A percentile compares a stretch with the other conserved stretches of the same genome.
phyloP scores from a whole-genome alignment of 768 basidiomycete genomes.

The Albatrellus ellisii region DNA sequence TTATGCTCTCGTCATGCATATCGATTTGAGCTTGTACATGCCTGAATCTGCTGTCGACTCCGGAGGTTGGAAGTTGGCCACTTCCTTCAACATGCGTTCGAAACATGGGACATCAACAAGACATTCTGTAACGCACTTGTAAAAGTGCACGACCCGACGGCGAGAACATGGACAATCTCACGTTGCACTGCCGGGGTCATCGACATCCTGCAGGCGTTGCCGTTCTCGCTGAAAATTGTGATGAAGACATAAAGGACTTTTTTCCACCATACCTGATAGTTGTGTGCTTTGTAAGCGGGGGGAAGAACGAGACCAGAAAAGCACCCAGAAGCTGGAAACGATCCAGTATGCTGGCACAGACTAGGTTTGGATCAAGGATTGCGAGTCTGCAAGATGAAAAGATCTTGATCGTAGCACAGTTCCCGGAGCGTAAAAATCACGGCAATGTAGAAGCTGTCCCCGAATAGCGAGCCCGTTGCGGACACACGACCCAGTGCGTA shows the following conservation, averaged over 20 bases:
- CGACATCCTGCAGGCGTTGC: conserved; percentile 55
- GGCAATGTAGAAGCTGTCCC: conserved; percentile 89
- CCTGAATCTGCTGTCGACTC: conserved; percentile 70
- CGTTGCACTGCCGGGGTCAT: conserved; percentile 53
- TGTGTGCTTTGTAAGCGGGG: conserved; percentile 53
- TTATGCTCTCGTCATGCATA: conserved; percentile 72
- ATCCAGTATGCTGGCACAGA: conserved; percentile 79
- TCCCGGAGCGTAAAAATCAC: conserved; percentile 94
- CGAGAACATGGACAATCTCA: conserved; percentile 85
- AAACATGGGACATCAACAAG: conserved; percentile 77
- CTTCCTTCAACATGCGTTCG: conserved; percentile 61
- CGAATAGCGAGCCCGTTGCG: conserved; percentile 94
- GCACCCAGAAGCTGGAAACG: conserved; percentile 76
- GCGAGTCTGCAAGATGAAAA: conserved; percentile 85
- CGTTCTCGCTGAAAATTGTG: conserved; percentile 73
- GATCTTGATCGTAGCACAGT: conserved; percentile 90
- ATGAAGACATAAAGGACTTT: conserved; percentile 87
- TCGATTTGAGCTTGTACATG: conserved; percentile 80
- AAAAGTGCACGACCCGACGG: conserved; percentile 76
- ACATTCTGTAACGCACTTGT: conserved; percentile 83
- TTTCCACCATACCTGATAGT: conserved; percentile 75
- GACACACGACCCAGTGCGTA: conserved; percentile 92
- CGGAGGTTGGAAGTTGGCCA: conserved; percentile 74
- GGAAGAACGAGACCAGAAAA: conserved; percentile 57
- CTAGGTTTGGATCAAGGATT: conserved; percentile 60